A percentile compares a stretch with the other conserved stretches of the same genome.
These are phyloP conservation scores for Solanum clarkiae DNA, from an alignment of 257 asterid species.

Conservation along the genomic window DNA sequence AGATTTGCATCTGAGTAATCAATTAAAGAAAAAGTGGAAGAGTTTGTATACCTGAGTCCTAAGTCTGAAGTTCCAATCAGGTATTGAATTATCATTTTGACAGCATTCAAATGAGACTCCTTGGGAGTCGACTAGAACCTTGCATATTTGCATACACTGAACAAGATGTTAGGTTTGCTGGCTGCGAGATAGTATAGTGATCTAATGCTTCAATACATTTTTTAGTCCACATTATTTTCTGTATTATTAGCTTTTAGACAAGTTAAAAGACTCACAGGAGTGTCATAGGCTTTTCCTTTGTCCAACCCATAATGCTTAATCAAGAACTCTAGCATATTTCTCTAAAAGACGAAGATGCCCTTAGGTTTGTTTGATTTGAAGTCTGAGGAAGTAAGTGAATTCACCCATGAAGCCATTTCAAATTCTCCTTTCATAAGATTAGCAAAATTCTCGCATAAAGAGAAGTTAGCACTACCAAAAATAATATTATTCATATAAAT, in stretches of 20 bases:
- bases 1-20: background rate
- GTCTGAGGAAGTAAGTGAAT: too few species aligned
- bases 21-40: background rate
- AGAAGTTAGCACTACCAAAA: too few species aligned
- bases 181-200: background rate
- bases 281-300: background rate
- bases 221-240: too few species aligned
- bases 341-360: background rate
- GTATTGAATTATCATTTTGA: too few species aligned
- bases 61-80: too few species aligned
- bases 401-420: too few species aligned
- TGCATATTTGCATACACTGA: background rate
- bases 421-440: too few species aligned
- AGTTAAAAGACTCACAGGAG: background rate
- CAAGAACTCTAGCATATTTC: background rate
- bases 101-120: background rate
- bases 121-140: background rate
- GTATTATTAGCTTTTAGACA: background rate
- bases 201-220: background rate
- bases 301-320: background rate
- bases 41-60: background rate
- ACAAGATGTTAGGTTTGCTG: background rate
- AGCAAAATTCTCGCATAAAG: too few species aligned
- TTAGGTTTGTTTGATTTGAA: too few species aligned
- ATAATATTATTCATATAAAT: too few species aligned